phyloP scores from a whole-genome alignment of 2,329 filamentous ascomycete genomes.

The Fusarium sp. region DNA sequence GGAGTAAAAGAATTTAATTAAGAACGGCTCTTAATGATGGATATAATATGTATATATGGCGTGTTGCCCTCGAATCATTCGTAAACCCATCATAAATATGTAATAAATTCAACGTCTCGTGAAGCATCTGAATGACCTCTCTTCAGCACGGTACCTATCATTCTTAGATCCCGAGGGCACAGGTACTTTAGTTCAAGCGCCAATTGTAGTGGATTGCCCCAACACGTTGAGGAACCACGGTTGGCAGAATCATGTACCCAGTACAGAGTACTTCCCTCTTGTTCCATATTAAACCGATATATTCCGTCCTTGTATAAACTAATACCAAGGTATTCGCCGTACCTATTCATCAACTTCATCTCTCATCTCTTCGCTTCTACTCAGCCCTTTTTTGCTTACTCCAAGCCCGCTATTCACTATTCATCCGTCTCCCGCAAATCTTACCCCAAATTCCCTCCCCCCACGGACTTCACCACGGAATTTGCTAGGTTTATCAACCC shows the following conservation, averaged over 20 bases:
- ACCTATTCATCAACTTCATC: constrained; percentile 10
- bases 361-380: not conserved
- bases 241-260: constrained; percentile 24
- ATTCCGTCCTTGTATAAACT: constrained; percentile 33
- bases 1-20: too few species aligned
- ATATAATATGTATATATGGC: not conserved
- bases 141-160: not conserved
- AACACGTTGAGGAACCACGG: constrained; percentile 46
- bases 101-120: not conserved
- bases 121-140: not conserved
- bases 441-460: constrained; percentile 16
- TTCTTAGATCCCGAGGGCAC: not conserved
- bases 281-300: constrained; percentile 43
- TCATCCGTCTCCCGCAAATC: not conserved
- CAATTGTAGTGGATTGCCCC: constrained; percentile 45
- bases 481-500: constrained; percentile 1
- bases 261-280: constrained; percentile 12
- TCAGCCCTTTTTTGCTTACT: constrained; percentile 10
- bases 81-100: not conserved
- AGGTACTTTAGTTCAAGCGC: constrained; percentile 30
- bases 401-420: constrained; percentile 18
- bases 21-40: not conserved
- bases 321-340: not conserved
- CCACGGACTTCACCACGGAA: constrained; percentile 14
- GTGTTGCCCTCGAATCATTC: too few species aligned